A percentile compares a stretch with the other conserved stretches of the same genome.
Conservation (phyloP, 2,329 filamentous ascomycete genomes). For the Cladophialophora psammophila region DNA sequence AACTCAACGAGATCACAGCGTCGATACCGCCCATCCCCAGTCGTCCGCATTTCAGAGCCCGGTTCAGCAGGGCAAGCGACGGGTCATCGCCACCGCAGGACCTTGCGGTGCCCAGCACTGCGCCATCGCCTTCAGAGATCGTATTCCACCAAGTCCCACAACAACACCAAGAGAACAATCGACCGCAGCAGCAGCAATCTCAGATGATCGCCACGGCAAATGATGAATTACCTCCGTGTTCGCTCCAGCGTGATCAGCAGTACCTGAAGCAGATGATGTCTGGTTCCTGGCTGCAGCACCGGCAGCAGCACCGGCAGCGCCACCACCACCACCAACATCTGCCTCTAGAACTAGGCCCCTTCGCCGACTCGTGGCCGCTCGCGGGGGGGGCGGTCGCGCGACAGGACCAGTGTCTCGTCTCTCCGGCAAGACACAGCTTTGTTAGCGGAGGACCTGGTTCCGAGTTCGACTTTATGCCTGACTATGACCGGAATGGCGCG, state of each 20-base stretch:
- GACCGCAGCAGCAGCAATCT: neutral
- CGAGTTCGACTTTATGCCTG: neutral
- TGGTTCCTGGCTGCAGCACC: neutral
- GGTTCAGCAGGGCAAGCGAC: neutral
- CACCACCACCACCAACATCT: no score
- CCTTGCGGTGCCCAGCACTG: no score
- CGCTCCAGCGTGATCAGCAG: neutral
- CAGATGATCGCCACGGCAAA: neutral
- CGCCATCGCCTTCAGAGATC: neutral
- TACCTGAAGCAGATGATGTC: neutral
- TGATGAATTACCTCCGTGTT: neutral
- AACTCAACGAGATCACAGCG: neutral
- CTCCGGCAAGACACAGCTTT: neutral
- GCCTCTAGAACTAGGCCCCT: neutral
- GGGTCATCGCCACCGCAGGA: neutral
- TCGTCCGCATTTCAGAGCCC: neutral
- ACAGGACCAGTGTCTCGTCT: neutral
- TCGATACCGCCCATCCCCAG: constrained; percentile 3
- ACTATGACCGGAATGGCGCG: neutral
- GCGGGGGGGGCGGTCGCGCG: neutral
- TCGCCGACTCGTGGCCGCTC: neutral
- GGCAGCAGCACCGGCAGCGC: neutral
- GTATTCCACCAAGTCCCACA: neutral
- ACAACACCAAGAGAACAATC: neutral
- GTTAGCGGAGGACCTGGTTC: neutral